Base-by-base conservation (phyloP, 2,329 filamentous ascomycete genomes). In the Sarocladium oryzae region DNA sequence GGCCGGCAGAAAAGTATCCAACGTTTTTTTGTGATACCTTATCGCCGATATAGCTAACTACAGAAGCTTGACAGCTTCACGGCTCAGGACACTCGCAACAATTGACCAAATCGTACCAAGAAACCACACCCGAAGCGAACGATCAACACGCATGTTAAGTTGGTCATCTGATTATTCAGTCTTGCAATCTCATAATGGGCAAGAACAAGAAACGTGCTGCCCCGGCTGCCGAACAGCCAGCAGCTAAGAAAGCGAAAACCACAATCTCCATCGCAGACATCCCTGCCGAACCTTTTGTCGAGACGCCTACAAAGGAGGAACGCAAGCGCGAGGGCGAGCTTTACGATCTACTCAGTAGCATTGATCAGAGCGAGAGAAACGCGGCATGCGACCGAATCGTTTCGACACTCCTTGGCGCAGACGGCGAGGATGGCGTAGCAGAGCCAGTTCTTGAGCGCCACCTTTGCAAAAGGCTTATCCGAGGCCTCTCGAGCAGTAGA, bases 401-500 rank as follows among this genome's bases (percentile, higher is more conserved):
- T 5, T 77, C 76, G 0, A 75, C 76, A 7, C 71, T 85, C 1
- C 61, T 84, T 1, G 46, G 46, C 91, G 18, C 18, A 10, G 51
- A 52, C 10, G 73, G 66, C 35, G 71, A 69, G 38, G 67, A 78
- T 18, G 69, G 70, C 28, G 76, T 76, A 3, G 56, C 73, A 2
- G 79, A 84, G 61, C 58, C 69, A 1, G 75, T 79, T 2, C 69
- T 85, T 13, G 66, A 75, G 57, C 71, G 79, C 53, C 82, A 85
- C 58, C 69, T 85, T 26, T 78, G 82, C 56, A 79, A 80, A 62
- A 78, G 86, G 23, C 74, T 99, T 33, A 89, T 96, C 65, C 83
- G 88, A 51, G 93, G 93, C 36, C 81, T 97, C 16, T 90, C 91
- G 55, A 96, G 90, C 65, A 86, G 89, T 51, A 84, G 89, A 52